Evolutionary conservation across 2,329 filamentous ascomycete species (phyloP).

Genomic region (Byssothecium circinans): DNA sequence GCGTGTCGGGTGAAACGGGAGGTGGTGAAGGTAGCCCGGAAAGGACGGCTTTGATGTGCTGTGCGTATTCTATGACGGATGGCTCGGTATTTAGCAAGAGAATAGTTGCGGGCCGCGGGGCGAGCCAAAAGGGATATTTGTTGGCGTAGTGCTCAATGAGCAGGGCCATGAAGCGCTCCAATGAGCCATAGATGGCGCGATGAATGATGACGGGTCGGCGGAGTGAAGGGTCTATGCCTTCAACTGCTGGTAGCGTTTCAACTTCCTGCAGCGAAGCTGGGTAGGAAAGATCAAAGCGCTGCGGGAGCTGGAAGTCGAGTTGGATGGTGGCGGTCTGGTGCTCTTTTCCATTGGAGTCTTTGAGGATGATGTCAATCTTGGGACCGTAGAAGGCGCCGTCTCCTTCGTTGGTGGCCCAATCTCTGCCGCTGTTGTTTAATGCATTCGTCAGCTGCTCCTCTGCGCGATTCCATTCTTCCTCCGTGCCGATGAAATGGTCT

Average conservation of each 20-base stretch:
- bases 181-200: constrained; percentile 78
- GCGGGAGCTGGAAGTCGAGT: constrained; percentile 85
- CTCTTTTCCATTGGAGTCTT: constrained; percentile 75
- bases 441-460: constrained; percentile 67
- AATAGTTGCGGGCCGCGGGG: constrained; percentile 74
- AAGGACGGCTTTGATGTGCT: constrained; percentile 42
- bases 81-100: constrained; percentile 69
- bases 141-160: constrained; percentile 82
- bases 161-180: constrained; percentile 82
- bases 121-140: constrained; percentile 83
- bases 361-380: constrained; percentile 85
- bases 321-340: constrained; percentile 89
- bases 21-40: constrained; percentile 27
- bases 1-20: neutral
- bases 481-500: constrained; percentile 74
- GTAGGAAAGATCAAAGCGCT: constrained; percentile 78
- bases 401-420: constrained; percentile 75
- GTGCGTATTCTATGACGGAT: constrained; percentile 54
- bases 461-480: constrained; percentile 69
- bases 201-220: constrained; percentile 75
- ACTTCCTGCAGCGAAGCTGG: constrained; percentile 66
- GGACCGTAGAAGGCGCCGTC: constrained; percentile 91
- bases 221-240: constrained; percentile 24
- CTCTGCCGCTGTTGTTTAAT: constrained; percentile 63
- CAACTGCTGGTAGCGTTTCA: constrained; percentile 53